Conservation (phyloP, 306 rosid species). For the Urtica urens region DNA sequence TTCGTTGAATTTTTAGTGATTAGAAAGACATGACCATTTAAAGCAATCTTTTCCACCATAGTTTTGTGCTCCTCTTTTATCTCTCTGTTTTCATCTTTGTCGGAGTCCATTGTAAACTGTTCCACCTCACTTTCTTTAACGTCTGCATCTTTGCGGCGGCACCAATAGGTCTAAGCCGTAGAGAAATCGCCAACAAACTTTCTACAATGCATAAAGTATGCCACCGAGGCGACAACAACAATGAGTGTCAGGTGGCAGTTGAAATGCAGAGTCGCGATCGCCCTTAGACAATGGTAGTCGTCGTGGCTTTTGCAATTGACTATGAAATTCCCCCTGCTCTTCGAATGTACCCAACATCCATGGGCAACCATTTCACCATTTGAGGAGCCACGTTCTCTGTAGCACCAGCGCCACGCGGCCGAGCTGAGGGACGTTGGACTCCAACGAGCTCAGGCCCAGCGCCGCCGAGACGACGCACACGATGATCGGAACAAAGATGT, state of each 20-base stretch:
- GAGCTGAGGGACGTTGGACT: slow-evolving; percentile 33
- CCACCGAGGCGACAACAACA: slow-evolving; percentile 28
- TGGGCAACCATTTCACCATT: slow-evolving; percentile 45
- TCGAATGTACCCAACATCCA: slow-evolving; percentile 46
- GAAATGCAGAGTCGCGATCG: slow-evolving; percentile 90
- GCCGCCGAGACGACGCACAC: slow-evolving; percentile 45
- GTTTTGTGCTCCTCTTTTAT: slow-evolving; percentile 27
- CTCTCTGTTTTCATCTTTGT: slow-evolving; percentile 33
- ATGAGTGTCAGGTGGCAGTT: slow-evolving; percentile 80
- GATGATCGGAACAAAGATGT: slow-evolving; percentile 49
- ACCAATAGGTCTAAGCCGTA: slow-evolving; percentile 26
- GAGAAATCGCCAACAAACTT: slow-evolving; percentile 20
- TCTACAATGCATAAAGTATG: slow-evolving; percentile 25
- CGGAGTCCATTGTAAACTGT: slow-evolving; percentile 66
- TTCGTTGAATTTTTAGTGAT: no score
- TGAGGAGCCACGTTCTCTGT: slow-evolving; percentile 74
- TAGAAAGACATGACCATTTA: no score
- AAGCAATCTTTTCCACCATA: no score
- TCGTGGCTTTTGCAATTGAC: slow-evolving; percentile 58
- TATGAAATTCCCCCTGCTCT: slow-evolving; percentile 68
- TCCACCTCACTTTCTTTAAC: no score
- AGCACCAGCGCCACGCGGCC: slow-evolving; percentile 50
- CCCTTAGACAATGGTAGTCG: slow-evolving; percentile 71
- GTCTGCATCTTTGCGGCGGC: slow-evolving; percentile 43
- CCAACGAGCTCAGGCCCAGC: slow-evolving; percentile 29